Conservation (phyloP, 306 rosid genomes). For the Phaseolus lunatus region DNA sequence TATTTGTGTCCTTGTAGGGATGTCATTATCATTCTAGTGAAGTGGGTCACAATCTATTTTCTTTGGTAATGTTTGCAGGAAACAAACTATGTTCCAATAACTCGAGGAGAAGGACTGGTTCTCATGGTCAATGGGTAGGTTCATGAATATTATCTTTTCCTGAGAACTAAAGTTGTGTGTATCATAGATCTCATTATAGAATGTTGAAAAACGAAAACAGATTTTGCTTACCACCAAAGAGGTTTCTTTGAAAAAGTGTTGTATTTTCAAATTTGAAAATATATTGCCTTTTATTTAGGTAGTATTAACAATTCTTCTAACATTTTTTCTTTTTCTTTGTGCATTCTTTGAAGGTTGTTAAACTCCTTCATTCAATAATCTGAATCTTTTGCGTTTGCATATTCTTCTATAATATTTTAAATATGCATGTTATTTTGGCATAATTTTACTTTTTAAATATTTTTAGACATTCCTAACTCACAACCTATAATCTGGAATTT, state of each 20-base stretch:
- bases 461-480: conserved; percentile 28
- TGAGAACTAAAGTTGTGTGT: conserved; percentile 20
- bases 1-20: conserved; percentile 1
- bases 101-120: conserved; percentile 87
- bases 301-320: not conserved
- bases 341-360: conserved; percentile 7
- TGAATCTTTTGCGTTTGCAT: not conserved
- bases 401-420: not conserved
- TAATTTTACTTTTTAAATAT: not conserved
- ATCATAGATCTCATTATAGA: conserved; percentile 25
- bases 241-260: not conserved
- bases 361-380: conserved; percentile 8
- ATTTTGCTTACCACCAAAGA: conserved; percentile 3
- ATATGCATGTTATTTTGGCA: not conserved
- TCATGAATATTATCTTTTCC: conserved; percentile 36
- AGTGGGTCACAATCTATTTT: conserved; percentile 20
- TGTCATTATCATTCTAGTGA: conserved; percentile 34
- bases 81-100: conserved; percentile 88
- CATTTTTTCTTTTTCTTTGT: not conserved
- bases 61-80: conserved; percentile 61
- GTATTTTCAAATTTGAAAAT: conserved; percentile 24
- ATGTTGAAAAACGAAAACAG: conserved; percentile 7
- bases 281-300: conserved; percentile 14
- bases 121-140: conserved; percentile 94
- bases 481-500: conserved; percentile 21